Evolutionary conservation across 805 yeast species (phyloP), one percentile per base, ranked within the genome.

Genomic region (Zygosaccharomyces bisporus): DNA sequence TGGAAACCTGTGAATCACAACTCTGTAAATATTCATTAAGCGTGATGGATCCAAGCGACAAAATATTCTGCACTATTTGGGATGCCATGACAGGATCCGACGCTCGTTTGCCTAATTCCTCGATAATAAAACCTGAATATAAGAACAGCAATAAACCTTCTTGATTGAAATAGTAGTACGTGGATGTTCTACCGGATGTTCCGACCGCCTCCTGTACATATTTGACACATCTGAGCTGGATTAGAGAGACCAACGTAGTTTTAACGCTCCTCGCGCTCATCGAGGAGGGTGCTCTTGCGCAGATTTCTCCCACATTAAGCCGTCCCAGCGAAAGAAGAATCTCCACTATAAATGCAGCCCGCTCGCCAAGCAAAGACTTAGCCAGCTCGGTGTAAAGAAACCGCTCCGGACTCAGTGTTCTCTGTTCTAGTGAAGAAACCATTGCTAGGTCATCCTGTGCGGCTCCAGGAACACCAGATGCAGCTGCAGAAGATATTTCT

Each of bases 121-220:
- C 63, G 24, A 88, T 71, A 47, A 89, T 79, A 43, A 84, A 86
- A 34, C 95, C 97, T 6, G 89, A 71, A 63, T 89, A 86, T 13
- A 89, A 63, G 42, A 88, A 68, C 44, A 76, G 64, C 50, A 79
- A 71, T 14, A 81, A 64, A 4, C 95, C 95, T 27, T 71, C 72
- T 49, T 82, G 83, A 56, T 81, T 75, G 47, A 80, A 76, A 23
- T 70, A 70, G 61, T 89, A 88, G 55, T 67, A 75, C 0, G 75
- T 70, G 0, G 57, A 58, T 12, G 61, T 50, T 13, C 59, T 61
- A 14, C 61, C 61, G 5, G 57, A 43, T 7, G 48, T 41, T 4
- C 55, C 43, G 0, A 52, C 31, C 2, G 56, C 58, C 21, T 79
- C 84, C 13, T 66, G 67, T 79, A 89, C 81, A 56, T 79, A 79